Base-by-base conservation (phyloP, 1,284 basidiomycete genomes). In the Pseudozyma tsukubaensis region DNA sequence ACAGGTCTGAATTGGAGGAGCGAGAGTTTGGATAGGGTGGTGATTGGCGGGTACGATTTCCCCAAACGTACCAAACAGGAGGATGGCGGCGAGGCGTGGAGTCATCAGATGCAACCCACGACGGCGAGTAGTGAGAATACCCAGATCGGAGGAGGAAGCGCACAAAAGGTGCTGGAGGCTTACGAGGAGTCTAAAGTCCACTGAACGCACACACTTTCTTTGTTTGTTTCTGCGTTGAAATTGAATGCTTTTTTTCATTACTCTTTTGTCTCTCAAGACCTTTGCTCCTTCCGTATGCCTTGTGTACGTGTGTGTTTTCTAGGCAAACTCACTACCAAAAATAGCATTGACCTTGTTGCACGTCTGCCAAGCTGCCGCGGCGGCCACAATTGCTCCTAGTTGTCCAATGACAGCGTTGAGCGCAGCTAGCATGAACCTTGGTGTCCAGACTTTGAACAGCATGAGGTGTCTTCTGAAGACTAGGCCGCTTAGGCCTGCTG, bases 371-470 rank as follows among this genome's bases (percentile, higher is more conserved):
- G 56, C 67, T 10, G 60, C 73, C 8, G 62, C 21, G 1, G 61
- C 42, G 0, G 64, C 79, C 11, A 87, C 21, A 10, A 88, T 52
- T 11, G 87, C 58, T 6, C 83, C 84, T 1, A 87, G 13, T 76
- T 89, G 88, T 6, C 87, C 85, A 0, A 85, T 72, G 7, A 89
- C 59, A 34, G 87, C 72, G 13, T 83, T 83, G 4, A 87, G 82
- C 0, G 88, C 92, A 0, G 89, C 91, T 14, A 89, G 84, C 91
- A 97, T 95, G 83, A 95, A 96, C 64, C 95, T 87, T 53, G 97
- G 97, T 34, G 94, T 94, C 83, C 98, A 99, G 6, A 97, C 91
- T 86, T 98, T 98, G 94, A 96, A 99, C 39, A 98, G 94, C 95
- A 99, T 98, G 75, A 99, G 85, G 85, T 99, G 97, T 43, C 96